Evolutionary conservation across 2,329 filamentous ascomycete genomes (phyloP), one percentile per base, ranked within the genome.

Genomic region (Orbilia blumenaviensis): DNA sequence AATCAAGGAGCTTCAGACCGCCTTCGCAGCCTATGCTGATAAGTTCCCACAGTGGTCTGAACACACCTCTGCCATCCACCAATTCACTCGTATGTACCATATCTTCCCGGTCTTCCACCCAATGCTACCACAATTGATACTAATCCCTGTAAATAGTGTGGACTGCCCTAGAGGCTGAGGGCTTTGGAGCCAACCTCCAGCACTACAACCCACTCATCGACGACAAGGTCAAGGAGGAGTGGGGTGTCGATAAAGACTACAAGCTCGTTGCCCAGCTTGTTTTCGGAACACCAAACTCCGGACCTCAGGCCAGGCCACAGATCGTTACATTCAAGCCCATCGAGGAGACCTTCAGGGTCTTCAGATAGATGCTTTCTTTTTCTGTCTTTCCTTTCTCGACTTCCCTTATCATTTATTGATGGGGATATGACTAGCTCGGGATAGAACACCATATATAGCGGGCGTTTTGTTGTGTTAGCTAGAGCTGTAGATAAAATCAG

Each of bases 131-230:
- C 23, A 2, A n/a, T 12, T 12, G 29, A 18, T 12, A 18, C 61
- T 54, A 41, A 68, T 48, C 7, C 23, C 3, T 3, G n/a, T 54
- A 8, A 12, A 23, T 56, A 83, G 83, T 93, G 79, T 97, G 93
- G 93, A 90, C 90, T 16, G 91, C 90, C 2, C 88, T 97, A 69
- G 91, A 94, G 84, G 87, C 90, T 76, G 92, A 95, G 82, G 93
- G 93, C 29, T 88, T 96, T 68, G 93, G 93, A 79, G 91, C 90
- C 82, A 96, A 94, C 86, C 87, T 97, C 63, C 93, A 97, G 87
- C 93, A 97, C 86, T 96, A 96, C 87, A 95, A 93, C 87, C 93
- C 93, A 18, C 84, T 97, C 72, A 88, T 96, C 80, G 91, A 96
- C 84, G 86, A 87, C 78, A 88, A 89, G 84, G 90, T 93, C 63